Conservation (phyloP, 352 stramenopile genomes). For the Globisporangium solare region DNA sequence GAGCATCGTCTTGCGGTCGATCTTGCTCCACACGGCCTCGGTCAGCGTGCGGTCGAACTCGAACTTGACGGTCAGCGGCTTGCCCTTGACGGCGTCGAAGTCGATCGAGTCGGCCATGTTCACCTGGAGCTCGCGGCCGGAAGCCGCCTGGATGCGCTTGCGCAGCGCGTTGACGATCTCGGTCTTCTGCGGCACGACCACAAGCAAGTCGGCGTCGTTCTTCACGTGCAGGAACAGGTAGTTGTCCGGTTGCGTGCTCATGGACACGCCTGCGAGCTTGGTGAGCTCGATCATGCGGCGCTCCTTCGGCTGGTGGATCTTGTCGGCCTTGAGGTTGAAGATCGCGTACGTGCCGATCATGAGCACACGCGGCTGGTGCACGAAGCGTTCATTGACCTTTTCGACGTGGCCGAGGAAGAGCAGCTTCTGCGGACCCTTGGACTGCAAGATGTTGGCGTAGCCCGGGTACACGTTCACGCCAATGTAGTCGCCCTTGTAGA, state of each 20-base stretch:
- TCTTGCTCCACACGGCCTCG: slow-evolving; percentile 55
- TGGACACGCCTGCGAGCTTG: slow-evolving; percentile 50
- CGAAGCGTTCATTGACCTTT: slow-evolving; percentile 84
- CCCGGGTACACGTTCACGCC: slow-evolving; percentile 63
- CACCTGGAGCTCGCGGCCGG: slow-evolving; percentile 51
- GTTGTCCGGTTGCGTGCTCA: slow-evolving; percentile 80
- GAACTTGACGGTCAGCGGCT: slow-evolving; percentile 67
- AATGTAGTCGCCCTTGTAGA: slow-evolving; percentile 79
- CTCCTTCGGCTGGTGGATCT: slow-evolving; percentile 80
- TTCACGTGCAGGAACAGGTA: slow-evolving; percentile 77
- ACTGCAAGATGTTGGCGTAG: slow-evolving; percentile 59
- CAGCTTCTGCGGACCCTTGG: slow-evolving; percentile 44
- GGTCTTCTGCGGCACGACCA: slow-evolving; percentile 73
- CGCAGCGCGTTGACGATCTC: slow-evolving; percentile 74
- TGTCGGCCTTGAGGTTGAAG: slow-evolving; percentile 85
- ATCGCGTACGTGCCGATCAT: slow-evolving; percentile 71
- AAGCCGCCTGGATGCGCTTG: slow-evolving; percentile 53
- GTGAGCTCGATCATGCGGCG: slow-evolving; percentile 64
- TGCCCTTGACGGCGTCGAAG: slow-evolving; percentile 67
- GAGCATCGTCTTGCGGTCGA: slow-evolving; percentile 69
- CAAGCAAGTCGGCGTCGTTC: slow-evolving; percentile 66
- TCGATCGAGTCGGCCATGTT: slow-evolving; percentile 66
- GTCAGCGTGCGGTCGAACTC: slow-evolving; percentile 56
- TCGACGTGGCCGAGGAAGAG: slow-evolving; percentile 65
- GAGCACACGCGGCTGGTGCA: slow-evolving; percentile 70